phyloP scores from a whole-genome alignment of 164 flowering plant genomes.

The Berberis vulgaris region DNA sequence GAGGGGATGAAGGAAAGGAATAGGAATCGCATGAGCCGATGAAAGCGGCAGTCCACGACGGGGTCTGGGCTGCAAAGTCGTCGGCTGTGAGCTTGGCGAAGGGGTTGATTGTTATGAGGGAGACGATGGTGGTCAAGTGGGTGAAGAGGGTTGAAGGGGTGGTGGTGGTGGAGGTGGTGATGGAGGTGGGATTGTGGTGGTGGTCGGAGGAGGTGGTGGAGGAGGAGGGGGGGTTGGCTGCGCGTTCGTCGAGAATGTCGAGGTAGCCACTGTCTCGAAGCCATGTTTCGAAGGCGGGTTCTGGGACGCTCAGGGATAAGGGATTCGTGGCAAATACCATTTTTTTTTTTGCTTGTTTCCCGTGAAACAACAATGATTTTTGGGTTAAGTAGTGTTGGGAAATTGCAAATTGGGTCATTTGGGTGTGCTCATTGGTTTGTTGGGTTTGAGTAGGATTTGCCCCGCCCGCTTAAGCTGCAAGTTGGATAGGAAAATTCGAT shows the following conservation, averaged over 20 bases:
- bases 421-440: too few species aligned
- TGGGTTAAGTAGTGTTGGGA: too few species aligned
- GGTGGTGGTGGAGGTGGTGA: constrained; percentile 13
- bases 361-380: too few species aligned
- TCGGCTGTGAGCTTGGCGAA: constrained; percentile 67
- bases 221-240: constrained; percentile 26
- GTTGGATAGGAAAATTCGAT: too few species aligned
- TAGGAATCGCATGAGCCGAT: constrained; percentile 48
- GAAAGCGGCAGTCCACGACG: constrained; percentile 70
- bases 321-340: constrained; percentile 71
- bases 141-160: constrained; percentile 8
- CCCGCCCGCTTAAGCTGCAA: too few species aligned
- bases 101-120: constrained; percentile 73
- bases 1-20: constrained; percentile 59
- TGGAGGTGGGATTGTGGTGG: too few species aligned
- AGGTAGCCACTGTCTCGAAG: constrained; percentile 85
- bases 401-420: too few species aligned
- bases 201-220: too few species aligned
- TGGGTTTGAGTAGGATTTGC: too few species aligned
- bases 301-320: constrained; percentile 77
- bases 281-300: constrained; percentile 84
- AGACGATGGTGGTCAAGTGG: constrained; percentile 33
- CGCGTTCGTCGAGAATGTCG: constrained; percentile 71
- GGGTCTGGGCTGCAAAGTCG: constrained; percentile 51
- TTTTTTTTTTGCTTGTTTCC: not conserved